Evolutionary conservation across 2,329 filamentous ascomycete genomes (phyloP).

Genomic region (Xylaria polymorpha): DNA sequence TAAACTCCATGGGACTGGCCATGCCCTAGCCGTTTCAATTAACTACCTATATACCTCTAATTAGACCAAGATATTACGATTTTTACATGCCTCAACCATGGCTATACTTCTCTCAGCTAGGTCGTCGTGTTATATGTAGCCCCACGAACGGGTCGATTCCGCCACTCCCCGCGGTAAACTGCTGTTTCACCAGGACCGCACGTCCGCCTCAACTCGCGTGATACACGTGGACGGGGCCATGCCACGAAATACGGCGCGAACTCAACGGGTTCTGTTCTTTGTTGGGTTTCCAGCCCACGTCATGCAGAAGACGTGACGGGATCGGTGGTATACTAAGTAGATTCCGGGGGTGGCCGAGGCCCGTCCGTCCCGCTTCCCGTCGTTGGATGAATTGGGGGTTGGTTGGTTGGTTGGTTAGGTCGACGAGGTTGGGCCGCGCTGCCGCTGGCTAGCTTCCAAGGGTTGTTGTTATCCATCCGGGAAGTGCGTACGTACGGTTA

Average conservation of each 20-base stretch:
- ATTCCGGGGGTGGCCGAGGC: conserved; percentile 17
- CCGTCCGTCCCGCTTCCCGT: conserved; percentile 10
- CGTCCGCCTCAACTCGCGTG: conserved; percentile 26
- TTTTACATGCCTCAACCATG: conserved; percentile 15
- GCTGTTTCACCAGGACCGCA: conserved; percentile 16
- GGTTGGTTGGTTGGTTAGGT: conserved; percentile 28
- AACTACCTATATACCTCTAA: conserved; percentile 6
- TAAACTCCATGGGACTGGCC: conserved; percentile 1
- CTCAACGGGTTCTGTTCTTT: neutral
- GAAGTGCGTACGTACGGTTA: neutral
- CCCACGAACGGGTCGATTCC: conserved; percentile 29
- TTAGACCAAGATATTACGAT: neutral
- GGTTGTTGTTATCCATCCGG: neutral
- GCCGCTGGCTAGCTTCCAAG: neutral
- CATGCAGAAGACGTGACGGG: conserved; percentile 19
- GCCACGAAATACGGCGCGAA: conserved; percentile 28
- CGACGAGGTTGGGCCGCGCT: conserved; percentile 38
- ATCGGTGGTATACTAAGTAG: conserved; percentile 15
- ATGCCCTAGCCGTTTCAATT: neutral
- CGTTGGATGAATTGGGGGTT: neutral
- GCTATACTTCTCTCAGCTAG: conserved; percentile 24
- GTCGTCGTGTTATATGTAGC: conserved; percentile 17
- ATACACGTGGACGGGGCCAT: conserved; percentile 30
- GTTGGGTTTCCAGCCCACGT: neutral
- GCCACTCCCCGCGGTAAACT: conserved; percentile 16